Percentiles rank a stretch among this genome's conserved stretches.
Evolutionary conservation across 169 alveolate species (phyloP).

Genomic region (Cryptosporidium ryanae): DNA sequence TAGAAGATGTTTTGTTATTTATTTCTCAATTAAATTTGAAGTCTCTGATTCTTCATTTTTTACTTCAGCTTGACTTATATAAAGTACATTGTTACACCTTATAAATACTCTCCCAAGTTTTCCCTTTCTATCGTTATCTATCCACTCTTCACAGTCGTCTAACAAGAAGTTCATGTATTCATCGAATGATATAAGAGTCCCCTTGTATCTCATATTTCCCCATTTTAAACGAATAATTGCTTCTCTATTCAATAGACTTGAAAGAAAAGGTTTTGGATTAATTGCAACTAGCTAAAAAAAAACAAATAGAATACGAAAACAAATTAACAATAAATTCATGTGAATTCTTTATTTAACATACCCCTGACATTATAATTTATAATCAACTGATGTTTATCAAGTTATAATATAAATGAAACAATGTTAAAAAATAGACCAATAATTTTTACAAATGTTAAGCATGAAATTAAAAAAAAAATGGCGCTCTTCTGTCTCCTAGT

Average conservation of each 20-base stretch:
- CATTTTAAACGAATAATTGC: slow-evolving; percentile 92
- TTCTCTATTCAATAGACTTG: slow-evolving; percentile 88
- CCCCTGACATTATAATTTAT: slow-evolving; percentile 56
- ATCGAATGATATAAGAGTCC: slow-evolving; percentile 90
- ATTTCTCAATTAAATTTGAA: background rate
- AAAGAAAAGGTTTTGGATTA: slow-evolving; percentile 94
- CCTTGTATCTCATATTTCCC: slow-evolving; percentile 95
- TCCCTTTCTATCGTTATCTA: slow-evolving; percentile 91
- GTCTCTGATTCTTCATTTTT: slow-evolving; percentile 77
- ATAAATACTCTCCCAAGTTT: slow-evolving; percentile 88
- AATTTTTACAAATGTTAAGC: too few species aligned
- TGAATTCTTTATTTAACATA: slow-evolving; percentile 14
- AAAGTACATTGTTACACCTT: slow-evolving; percentile 89
- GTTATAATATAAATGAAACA: too few species aligned
- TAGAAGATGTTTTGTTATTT: background rate
- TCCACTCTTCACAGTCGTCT: slow-evolving; percentile 92
- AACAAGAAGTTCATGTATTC: slow-evolving; percentile 91
- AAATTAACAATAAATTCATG: background rate
- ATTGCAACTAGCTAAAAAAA: slow-evolving; percentile 85
- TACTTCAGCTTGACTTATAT: slow-evolving; percentile 80
- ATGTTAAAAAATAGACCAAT: too few species aligned
- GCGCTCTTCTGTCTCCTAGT: too few species aligned
- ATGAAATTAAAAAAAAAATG: too few species aligned
- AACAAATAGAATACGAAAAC: background rate
- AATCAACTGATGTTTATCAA: background rate